phyloP scores from a whole-genome alignment of 2,329 filamentous ascomycete genomes.

The Verticillium nonalfalfae region DNA sequence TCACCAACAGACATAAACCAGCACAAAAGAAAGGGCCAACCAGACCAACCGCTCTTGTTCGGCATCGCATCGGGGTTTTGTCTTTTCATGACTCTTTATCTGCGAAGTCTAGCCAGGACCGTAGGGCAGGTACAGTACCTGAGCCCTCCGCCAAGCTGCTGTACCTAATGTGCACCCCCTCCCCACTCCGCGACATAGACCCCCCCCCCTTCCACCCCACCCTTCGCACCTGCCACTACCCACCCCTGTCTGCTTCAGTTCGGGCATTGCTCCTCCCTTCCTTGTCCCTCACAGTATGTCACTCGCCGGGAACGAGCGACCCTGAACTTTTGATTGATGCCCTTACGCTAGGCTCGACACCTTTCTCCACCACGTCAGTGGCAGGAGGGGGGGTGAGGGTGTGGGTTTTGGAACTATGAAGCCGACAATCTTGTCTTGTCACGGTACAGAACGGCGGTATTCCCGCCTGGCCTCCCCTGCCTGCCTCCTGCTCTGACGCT shows the following conservation, averaged over 20 bases:
- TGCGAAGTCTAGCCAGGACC: background rate
- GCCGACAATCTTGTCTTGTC: background rate
- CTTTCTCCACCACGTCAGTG: background rate
- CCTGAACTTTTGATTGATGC: background rate
- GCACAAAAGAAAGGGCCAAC: background rate
- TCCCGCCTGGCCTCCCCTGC: background rate
- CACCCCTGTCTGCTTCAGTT: background rate
- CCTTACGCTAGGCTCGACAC: background rate
- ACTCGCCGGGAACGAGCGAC: background rate
- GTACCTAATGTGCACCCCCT: background rate
- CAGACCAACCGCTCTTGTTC: background rate
- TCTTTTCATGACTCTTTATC: conserved; percentile 1
- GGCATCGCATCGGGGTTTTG: background rate
- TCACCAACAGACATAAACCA: background rate
- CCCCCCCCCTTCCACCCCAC: background rate
- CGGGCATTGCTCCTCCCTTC: background rate
- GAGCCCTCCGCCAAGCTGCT: background rate
- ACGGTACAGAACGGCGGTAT: background rate
- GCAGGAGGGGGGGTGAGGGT: background rate
- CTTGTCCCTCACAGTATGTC: background rate
- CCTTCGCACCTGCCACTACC: background rate
- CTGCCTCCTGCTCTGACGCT: background rate
- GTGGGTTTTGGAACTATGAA: background rate
- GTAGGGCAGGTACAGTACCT: background rate
- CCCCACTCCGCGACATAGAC: background rate